Evolutionary conservation across 2,329 filamentous ascomycete genomes (phyloP).

Genomic region (Fusarium praegraminearum): DNA sequence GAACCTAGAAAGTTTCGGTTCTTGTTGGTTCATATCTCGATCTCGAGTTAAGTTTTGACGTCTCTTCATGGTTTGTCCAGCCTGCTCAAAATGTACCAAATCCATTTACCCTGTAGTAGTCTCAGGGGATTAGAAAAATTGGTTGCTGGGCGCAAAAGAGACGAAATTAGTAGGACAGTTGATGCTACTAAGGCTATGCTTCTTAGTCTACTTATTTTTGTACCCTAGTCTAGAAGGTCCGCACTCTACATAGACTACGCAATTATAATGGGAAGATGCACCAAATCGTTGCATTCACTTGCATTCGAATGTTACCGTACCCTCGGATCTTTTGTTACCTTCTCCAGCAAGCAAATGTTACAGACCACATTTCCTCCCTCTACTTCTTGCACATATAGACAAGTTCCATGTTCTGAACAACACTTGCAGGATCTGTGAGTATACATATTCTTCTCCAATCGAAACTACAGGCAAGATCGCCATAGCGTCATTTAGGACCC

Average conservation of each 20-base stretch:
- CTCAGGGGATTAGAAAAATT: too few relatives aligned
- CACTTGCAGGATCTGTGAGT: constrained; percentile 21
- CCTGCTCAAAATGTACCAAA: background rate
- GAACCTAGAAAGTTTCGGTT: background rate
- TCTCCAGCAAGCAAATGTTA: background rate
- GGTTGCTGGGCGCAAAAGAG: too few relatives aligned
- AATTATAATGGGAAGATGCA: background rate
- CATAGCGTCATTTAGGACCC: constrained; percentile 36
- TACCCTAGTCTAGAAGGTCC: too few relatives aligned
- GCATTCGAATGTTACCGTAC: background rate
- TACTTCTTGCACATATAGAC: background rate
- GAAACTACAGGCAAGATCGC: constrained; percentile 28
- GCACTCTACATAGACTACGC: background rate
- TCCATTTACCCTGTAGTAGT: background rate
- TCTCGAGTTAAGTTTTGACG: background rate
- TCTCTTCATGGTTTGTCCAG: background rate
- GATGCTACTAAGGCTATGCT: too few relatives aligned
- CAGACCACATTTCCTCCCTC: too few relatives aligned
- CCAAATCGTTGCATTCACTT: background rate
- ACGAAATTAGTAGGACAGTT: too few relatives aligned
- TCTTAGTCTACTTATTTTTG: too few relatives aligned
- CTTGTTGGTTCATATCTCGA: background rate
- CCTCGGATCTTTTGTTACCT: background rate
- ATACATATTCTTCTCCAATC: constrained; percentile 17
- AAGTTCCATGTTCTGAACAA: background rate